Conservation (phyloP, 176 grass and related monocot genomes). For the Avena sativa region DNA sequence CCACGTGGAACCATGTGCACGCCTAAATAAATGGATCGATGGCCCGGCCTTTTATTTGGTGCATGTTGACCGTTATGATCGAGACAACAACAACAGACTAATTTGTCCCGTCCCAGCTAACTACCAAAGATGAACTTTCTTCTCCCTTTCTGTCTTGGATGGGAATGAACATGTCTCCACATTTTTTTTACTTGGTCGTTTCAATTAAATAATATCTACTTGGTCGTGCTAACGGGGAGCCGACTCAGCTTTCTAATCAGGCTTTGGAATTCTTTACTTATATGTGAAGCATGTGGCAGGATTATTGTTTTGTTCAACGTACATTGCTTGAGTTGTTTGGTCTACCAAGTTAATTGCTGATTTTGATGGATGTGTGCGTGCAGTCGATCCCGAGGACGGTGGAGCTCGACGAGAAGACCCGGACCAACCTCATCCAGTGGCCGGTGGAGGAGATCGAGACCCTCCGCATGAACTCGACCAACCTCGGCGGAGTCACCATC, state of each 20-base stretch:
- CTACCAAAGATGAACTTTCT: neutral
- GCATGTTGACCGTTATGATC: neutral
- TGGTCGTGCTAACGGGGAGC: neutral
- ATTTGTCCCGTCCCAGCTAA: neutral
- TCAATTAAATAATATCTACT: neutral
- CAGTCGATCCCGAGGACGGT: slow-evolving; percentile 15
- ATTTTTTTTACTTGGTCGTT: neutral
- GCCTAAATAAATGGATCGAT: neutral
- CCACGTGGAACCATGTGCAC: slow-evolving; percentile 27
- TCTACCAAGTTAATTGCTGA: too few relatives aligned
- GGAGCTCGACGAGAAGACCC: slow-evolving; percentile 22
- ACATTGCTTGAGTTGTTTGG: too few relatives aligned
- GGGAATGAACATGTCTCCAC: neutral
- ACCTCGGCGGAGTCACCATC: neutral
- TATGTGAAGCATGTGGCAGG: neutral
- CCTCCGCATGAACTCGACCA: slow-evolving; percentile 14
- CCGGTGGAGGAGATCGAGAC: slow-evolving; percentile 3
- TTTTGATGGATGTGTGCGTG: neutral
- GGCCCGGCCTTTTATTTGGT: neutral
- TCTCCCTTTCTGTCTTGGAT: neutral
- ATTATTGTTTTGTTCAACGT: neutral
- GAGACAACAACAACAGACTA: neutral
- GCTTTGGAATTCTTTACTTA: neutral
- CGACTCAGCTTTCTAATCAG: neutral
- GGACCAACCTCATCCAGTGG: slow-evolving; percentile 18